Base-by-base conservation (phyloP, 805 yeast genomes). In the Starmera dryadoides region DNA sequence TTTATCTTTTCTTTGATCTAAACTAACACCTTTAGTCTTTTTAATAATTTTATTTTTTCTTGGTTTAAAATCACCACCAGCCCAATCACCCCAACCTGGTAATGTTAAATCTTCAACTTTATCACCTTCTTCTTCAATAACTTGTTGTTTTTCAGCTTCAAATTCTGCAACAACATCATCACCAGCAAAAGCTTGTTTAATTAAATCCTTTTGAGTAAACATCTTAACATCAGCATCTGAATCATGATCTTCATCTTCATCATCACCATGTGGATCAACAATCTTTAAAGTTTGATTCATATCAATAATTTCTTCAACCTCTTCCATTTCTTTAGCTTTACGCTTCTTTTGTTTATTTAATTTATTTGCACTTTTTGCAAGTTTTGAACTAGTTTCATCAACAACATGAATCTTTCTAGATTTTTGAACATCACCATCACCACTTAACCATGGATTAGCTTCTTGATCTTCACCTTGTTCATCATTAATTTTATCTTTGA, bases 41-140 rank as follows among this genome's bases (percentile, higher is more conserved):
- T 83, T 77, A 28, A 81, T 69, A 40, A 83, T 69, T 57, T 79
- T 82, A 56, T 77, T 74, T 57, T 75, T 78, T 55, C 73, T 66
- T 15, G 48, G 56, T 42, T 53, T 62, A 10, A 63, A 56, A 17
- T 72, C 71, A 9, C 74, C 77, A 30, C 96, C 96, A 10, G 91
- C 84, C 98, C 98, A 93, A 33, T 83, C 85, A 35, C 98, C 98
- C 97, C 98, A 93, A 1, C 98, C 98, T 3, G 97, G 98, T 38
- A 89, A 63, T 0, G 95, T 82, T 35, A 83, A 64, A 56, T 89
- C 96, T 42, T 83, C 81, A 52, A 81, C 88, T 55, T 86, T 73
- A 60, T 91, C 97, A 42, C 79, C 97, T 59, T 91, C 97, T 35
- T 83, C 88, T 33, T 66, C 73, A 6, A 72, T 68, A 11, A 74